These are phyloP conservation scores for Trypethelium eluteriae DNA, from an alignment of 495 filamentous ascomycete species.

Conservation along the genomic window DNA sequence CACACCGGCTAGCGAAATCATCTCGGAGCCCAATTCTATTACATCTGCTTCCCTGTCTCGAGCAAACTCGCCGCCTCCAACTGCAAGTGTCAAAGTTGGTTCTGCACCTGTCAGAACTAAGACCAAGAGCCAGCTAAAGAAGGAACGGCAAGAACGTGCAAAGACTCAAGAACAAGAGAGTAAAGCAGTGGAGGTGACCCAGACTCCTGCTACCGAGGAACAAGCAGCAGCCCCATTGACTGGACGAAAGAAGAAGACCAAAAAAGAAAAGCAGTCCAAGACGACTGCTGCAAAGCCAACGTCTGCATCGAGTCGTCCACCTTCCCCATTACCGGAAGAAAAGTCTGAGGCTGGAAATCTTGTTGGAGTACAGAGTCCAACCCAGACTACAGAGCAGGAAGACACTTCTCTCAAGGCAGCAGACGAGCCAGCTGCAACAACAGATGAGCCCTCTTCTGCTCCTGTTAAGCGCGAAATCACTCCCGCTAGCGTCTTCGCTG, in stretches of 20 bases:
- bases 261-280: constrained; percentile 59
- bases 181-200: constrained; percentile 47
- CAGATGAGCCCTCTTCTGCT: constrained; percentile 18
- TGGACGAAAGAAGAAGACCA: constrained; percentile 73
- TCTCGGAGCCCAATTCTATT: constrained; percentile 60
- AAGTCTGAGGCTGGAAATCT: constrained; percentile 17
- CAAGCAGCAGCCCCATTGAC: constrained; percentile 72
- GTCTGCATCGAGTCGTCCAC: constrained; percentile 36
- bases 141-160: constrained; percentile 61
- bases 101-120: constrained; percentile 69
- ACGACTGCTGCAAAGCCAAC: constrained; percentile 34
- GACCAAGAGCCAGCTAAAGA: constrained; percentile 86
- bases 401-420: neutral
- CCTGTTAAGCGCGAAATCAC: constrained; percentile 18
- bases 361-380: constrained; percentile 26
- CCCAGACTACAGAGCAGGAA: constrained; percentile 15
- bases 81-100: constrained; percentile 50
- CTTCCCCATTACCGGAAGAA: constrained; percentile 34
- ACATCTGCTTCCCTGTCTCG: constrained; percentile 77
- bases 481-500: constrained; percentile 21
- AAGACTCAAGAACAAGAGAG: constrained; percentile 57
- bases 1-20: constrained; percentile 66
- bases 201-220: constrained; percentile 46
- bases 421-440: constrained; percentile 8
- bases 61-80: constrained; percentile 60